Percentiles rank a stretch among this genome's conserved stretches.
These are phyloP conservation scores for Clavispora asparagi DNA, from an alignment of 805 yeast genomes.

Conservation along the genomic window DNA sequence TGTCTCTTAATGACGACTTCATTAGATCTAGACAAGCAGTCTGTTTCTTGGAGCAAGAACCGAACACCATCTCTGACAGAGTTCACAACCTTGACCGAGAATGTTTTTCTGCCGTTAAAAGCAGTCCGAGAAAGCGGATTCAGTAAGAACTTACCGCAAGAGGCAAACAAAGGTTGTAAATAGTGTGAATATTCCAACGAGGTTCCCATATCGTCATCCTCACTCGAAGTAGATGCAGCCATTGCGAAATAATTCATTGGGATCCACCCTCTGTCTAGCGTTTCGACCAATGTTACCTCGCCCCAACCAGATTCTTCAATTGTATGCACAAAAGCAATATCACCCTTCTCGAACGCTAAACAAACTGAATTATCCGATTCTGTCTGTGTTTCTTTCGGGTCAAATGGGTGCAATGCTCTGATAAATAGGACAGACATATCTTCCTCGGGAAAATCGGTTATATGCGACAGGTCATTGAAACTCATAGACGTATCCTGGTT, in stretches of 20 bases:
- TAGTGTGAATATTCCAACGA: conserved; percentile 29
- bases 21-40: conserved; percentile 70
- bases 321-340: conserved; percentile 71
- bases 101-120: conserved; percentile 41
- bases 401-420: conserved; percentile 55
- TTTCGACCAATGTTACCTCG: conserved; percentile 66
- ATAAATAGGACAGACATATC: conserved; percentile 52
- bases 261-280: conserved; percentile 73
- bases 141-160: conserved; percentile 62
- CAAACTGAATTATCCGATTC: conserved; percentile 68
- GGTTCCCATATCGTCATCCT: conserved; percentile 18
- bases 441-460: conserved; percentile 24
- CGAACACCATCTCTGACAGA: conserved; percentile 72
- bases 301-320: conserved; percentile 86
- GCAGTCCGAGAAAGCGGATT: conserved; percentile 53
- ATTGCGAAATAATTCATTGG: conserved; percentile 73
- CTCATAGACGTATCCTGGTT: background rate
- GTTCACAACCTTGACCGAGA: conserved; percentile 54
- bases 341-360: conserved; percentile 63
- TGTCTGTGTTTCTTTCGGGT: conserved; percentile 53
- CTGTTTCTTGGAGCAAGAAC: conserved; percentile 56
- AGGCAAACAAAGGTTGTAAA: conserved; percentile 48
- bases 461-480: background rate
- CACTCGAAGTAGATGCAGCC: conserved; percentile 20
- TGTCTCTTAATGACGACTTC: conserved; percentile 62